Evolutionary conservation across 208 protist species (phyloP), one percentile per base, ranked within the genome.

Genomic region (Trypanosoma theileri): DNA sequence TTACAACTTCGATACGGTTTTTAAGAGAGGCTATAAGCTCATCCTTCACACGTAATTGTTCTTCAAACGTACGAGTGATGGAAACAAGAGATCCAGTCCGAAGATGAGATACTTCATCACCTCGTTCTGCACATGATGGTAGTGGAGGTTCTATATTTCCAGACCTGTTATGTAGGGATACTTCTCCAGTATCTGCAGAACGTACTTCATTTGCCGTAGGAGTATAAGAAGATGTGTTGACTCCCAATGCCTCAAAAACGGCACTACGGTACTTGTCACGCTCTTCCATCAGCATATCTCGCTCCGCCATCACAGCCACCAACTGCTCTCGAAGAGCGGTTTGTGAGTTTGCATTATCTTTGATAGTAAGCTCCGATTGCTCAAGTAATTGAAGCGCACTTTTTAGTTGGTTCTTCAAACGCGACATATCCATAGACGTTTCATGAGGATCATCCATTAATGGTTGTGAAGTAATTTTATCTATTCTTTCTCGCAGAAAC

Each of bases 251-350:
- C 9, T 79, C 70, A 71, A 95, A 92, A 65, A 95, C 79, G 19
- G 79, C 79, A n/a, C 84, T 75, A 21, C 90, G 78, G 69, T 93
- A 96, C 64, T 84, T 79, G 59, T 96, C 86, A 14, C 91, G 79
- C 67, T 96, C 91, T 35, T 82, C 70, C 42, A 73, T 67, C 48
- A 92, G 56, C 44, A 82, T 62, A 21, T 93, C 90, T 10, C 77
- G 71, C 57, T 92, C 87, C 14, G 85, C 76, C 6, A 54, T 77
- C 10, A 73, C 61, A 16, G 78, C 80, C 8, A 82, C 78, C 19
- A 93, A 60, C 50, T 90, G 72, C 53, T 92, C 91, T 0, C 84
- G 76, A 28, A 96, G 67, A 26, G 71, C 52, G 7, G 71, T 58
- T 11, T 89, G 77, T 16, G 78, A 73, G 21, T 78, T 73, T 26